A percentile compares a stretch with the other conserved stretches of the same genome.
Evolutionary conservation across 2,329 filamentous ascomycete species (phyloP).

Genomic region (Penicillium palitans): DNA sequence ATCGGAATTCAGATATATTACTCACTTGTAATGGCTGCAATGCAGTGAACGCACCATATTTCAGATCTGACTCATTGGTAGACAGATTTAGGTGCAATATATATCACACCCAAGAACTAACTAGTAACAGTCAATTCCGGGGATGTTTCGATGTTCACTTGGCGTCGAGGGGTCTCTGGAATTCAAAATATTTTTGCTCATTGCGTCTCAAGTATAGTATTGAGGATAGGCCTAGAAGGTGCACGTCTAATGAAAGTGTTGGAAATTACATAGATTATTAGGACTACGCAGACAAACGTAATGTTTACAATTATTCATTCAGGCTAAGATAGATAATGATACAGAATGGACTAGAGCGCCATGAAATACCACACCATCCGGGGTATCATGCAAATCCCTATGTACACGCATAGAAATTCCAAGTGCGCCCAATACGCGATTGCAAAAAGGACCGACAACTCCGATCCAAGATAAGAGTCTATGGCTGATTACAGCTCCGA

Average conservation of each 20-base stretch:
- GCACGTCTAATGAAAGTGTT: background rate
- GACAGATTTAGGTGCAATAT: background rate
- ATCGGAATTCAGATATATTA: background rate
- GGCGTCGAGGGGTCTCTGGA: background rate
- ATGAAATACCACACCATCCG: background rate
- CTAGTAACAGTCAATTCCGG: background rate
- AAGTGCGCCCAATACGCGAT: background rate
- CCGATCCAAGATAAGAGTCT: background rate
- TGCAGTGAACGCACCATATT: too few relatives aligned
- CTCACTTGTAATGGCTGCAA: background rate
- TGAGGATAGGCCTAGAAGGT: background rate
- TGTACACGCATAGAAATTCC: background rate
- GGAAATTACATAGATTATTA: background rate
- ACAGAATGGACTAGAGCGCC: background rate
- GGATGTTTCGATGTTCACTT: too few relatives aligned
- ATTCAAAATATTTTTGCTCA: background rate
- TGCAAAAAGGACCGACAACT: background rate
- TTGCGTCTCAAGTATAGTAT: background rate
- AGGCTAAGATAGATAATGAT: background rate
- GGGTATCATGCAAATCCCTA: constrained; percentile 3
- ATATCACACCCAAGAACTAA: background rate
- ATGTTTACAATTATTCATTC: background rate
- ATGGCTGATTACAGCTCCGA: background rate
- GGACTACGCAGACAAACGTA: background rate
- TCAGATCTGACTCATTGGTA: background rate